Percentiles rank a stretch among this genome's conserved stretches.
phyloP scores from a whole-genome alignment of 169 alveolate species.

The Plasmodium yoelii region DNA sequence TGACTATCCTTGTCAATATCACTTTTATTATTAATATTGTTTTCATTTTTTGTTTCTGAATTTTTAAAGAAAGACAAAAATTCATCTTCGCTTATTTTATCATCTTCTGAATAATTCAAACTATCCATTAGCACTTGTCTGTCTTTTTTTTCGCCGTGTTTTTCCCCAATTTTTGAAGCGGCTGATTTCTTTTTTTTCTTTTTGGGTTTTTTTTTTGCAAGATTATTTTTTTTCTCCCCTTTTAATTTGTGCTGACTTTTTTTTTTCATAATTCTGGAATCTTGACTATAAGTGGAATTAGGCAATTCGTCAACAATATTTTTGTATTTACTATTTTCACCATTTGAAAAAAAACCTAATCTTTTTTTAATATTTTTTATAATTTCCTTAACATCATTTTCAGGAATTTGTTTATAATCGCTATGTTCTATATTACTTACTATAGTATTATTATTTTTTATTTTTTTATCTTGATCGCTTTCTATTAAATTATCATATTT shows the following conservation, averaged over 20 bases:
- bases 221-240: background rate
- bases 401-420: background rate
- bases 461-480: too few relatives aligned
- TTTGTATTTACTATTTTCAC: background rate
- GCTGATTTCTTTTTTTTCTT: background rate
- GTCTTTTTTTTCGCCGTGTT: background rate
- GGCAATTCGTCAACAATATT: background rate
- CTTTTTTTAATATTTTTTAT: conserved; percentile 56
- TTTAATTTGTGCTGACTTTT: background rate
- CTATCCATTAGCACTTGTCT: background rate
- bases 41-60: background rate
- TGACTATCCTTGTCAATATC: background rate
- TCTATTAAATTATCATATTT: too few relatives aligned
- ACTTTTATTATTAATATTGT: background rate
- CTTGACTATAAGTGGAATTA: background rate
- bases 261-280: background rate
- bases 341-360: conserved; percentile 49
- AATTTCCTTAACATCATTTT: conserved; percentile 40
- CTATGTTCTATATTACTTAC: too few relatives aligned
- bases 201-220: background rate
- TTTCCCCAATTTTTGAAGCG: background rate
- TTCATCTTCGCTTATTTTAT: background rate
- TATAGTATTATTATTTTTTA: too few relatives aligned
- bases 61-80: background rate
- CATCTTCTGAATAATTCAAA: conserved; percentile 23